These are phyloP conservation scores for Persicaria maculosa DNA, from an alignment of 148 eudicot genomes.

Conservation along the genomic window DNA sequence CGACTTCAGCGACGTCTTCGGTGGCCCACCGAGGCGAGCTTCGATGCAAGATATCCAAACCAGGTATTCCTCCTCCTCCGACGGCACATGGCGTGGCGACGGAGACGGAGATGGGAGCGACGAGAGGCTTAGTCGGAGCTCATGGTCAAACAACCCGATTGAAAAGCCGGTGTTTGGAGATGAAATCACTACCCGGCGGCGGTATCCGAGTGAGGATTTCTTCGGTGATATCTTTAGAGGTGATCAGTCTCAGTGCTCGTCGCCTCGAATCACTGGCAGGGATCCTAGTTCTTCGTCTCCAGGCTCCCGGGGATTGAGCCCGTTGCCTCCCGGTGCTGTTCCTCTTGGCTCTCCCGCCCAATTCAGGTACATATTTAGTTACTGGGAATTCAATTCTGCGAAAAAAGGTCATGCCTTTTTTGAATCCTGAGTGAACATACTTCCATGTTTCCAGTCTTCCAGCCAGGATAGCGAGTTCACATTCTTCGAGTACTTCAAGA, in stretches of 20 bases:
- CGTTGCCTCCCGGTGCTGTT: conserved; percentile 34
- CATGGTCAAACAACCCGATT: conserved; percentile 23
- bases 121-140: conserved; percentile 6
- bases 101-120: conserved; percentile 17
- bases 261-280: conserved; percentile 39
- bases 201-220: conserved; percentile 52
- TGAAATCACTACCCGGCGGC: conserved; percentile 28
- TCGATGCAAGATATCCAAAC: conserved; percentile 40
- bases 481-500: conserved; percentile 39
- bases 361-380: conserved; percentile 42
- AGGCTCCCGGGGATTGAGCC: conserved; percentile 56
- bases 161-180: conserved; percentile 81
- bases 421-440: not conserved
- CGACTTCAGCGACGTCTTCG: conserved; percentile 85
- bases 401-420: not conserved
- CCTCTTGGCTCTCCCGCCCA: conserved; percentile 41
- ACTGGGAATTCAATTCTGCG: not conserved
- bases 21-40: conserved; percentile 80
- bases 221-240: conserved; percentile 76
- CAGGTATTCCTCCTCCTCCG: conserved; percentile 14
- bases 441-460: conserved; percentile 50
- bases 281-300: conserved; percentile 41
- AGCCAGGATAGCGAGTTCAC: conserved; percentile 38
- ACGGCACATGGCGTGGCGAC: conserved; percentile 13
- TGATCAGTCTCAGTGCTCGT: conserved; percentile 46